Evolutionary conservation across 306 rosid genomes (phyloP).

Genomic region (Heteromeles arbutifolia): DNA sequence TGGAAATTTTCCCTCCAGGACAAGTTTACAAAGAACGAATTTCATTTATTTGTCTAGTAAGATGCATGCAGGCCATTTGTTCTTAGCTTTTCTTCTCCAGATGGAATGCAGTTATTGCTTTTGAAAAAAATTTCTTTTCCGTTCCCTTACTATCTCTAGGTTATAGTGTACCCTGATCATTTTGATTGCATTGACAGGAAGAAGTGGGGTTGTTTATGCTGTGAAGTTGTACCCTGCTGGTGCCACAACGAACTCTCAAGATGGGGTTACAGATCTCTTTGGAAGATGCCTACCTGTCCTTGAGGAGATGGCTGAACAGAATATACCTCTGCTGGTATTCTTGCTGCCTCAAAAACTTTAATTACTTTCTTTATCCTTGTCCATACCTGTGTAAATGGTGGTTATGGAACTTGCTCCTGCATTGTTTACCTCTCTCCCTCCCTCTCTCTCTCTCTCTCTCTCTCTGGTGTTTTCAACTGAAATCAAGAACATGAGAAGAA

Average conservation of each 20-base stretch:
- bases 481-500: not conserved
- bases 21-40: too few species aligned
- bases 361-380: not conserved
- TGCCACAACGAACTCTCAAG: conserved; percentile 91
- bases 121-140: not conserved
- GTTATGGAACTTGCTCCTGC: not conserved
- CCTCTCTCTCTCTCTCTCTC: not conserved
- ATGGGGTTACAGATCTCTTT: conserved; percentile 82
- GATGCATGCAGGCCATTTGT: not conserved
- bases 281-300: conserved; percentile 83
- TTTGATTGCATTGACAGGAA: conserved; percentile 37
- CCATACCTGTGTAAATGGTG: not conserved
- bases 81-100: not conserved
- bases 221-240: conserved; percentile 95
- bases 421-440: not conserved
- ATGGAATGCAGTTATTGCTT: not conserved
- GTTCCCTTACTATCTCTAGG: not conserved
- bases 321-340: conserved; percentile 71
- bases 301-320: conserved; percentile 70
- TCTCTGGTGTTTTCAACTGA: not conserved
- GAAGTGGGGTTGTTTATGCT: conserved; percentile 66
- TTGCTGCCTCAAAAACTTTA: not conserved
- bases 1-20: too few species aligned
- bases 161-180: conserved; percentile 3
- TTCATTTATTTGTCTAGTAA: not conserved